Base-by-base conservation (phyloP, 805 yeast genomes). In the Clavispora carvajalis region DNA sequence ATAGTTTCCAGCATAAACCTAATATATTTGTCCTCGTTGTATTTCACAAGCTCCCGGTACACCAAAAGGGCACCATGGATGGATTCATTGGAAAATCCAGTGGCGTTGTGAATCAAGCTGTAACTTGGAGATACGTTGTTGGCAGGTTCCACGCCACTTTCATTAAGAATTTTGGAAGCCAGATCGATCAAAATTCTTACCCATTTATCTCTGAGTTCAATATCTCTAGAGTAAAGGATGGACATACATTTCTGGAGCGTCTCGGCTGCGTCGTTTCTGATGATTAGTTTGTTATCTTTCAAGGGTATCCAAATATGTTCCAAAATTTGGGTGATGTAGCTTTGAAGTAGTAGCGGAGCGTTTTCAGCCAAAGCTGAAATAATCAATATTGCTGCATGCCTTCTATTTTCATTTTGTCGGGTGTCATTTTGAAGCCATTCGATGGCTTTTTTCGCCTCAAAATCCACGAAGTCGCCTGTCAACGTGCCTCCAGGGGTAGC, bases 391-490 rank as follows among this genome's bases (percentile, higher is more conserved):
- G 97, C 95, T 0, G 97, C 96, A 57, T 91, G 97, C 47, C 93
- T 79, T 53, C 95, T 77, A 34, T 77, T 76, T 52, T 88, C 96
- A 42, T 67, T 65, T 53, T 84, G 88, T 48, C 87, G 82, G 43
- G 58, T 64, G 47, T 89, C 95, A n/a, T 83, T 74, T 24, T 87
- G 85, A 18, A 91, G 73, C 91, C 96, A 84, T 60, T 93, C 99
- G 37, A 91, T 72, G 29, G 96, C 87, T 36, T 85, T 74, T 55
- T 84, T 86, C 7, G 93, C 93, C 59, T 91, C 96, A 52, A 79
- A 85, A 46, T 91, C 97, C 21, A 93, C 96, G 59, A 91, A 84
- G 37, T 89, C 96, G 1, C 95, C 89, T 0, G 96, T 87, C 39
- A 89, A 63, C 1, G 95, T 80, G 1, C 95, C 93, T 21, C 95